Conservation (phyloP, 176 grass and related monocot species). For the Phoenix dactylifera region DNA sequence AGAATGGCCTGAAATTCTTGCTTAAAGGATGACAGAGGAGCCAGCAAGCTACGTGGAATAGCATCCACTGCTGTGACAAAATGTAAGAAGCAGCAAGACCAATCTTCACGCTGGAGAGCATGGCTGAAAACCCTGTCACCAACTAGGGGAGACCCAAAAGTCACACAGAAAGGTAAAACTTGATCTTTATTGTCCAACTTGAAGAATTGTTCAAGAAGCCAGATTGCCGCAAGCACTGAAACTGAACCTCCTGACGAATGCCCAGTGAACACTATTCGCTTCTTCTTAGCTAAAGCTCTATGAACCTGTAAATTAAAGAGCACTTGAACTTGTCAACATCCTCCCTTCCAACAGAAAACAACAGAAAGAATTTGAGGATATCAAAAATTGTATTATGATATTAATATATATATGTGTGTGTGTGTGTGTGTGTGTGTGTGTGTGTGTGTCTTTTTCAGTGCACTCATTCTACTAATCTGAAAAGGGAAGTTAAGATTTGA, state of each 20-base stretch:
- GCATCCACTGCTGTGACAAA: constrained; percentile 58
- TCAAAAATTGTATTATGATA: no score
- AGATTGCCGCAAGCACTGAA: constrained; percentile 64
- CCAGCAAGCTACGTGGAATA: constrained; percentile 57
- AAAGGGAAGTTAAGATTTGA: no score
- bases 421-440: no score
- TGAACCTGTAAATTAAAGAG: constrained; percentile 34
- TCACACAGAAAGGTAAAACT: constrained; percentile 68
- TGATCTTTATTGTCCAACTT: constrained; percentile 44
- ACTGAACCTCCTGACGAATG: constrained; percentile 81
- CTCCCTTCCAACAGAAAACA: constrained; percentile 1
- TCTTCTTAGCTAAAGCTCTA: constrained; percentile 53
- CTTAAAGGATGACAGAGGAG: constrained; percentile 47
- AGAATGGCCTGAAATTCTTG: constrained; percentile 68
- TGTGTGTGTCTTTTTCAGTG: no score
- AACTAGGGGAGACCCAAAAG: constrained; percentile 83
- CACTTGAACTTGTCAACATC: not conserved
- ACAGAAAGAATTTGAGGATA: not conserved
- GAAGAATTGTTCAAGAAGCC: constrained; percentile 76
- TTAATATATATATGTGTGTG: no score
- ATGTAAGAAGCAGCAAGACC: constrained; percentile 79
- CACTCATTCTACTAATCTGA: no score
- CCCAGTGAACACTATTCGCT: constrained; percentile 72
- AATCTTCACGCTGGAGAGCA: constrained; percentile 70
- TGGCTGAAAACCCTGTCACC: constrained; percentile 71